These are phyloP conservation scores for Stenocarpella maydis DNA, from an alignment of 2,329 filamentous ascomycete species.

Conservation along the genomic window DNA sequence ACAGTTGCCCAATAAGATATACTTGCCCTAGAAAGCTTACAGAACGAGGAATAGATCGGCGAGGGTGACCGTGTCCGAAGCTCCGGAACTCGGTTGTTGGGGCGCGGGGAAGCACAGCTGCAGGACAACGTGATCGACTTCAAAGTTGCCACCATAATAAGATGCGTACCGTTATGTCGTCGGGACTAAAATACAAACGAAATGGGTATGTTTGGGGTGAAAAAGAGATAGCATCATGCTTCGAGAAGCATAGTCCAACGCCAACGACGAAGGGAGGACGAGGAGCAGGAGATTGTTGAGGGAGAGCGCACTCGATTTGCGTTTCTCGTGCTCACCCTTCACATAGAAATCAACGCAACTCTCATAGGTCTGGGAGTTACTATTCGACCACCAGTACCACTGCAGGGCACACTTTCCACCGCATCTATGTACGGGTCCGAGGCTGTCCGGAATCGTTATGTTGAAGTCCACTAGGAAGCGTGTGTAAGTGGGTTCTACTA, in stretches of 20 bases:
- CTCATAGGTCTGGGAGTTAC: slow-evolving; percentile 18
- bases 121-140: background rate
- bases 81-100: slow-evolving; percentile 5
- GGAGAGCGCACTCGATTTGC: background rate
- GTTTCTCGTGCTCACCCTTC: background rate
- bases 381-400: slow-evolving; percentile 16
- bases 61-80: slow-evolving; percentile 20
- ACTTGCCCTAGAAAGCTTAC: background rate
- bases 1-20: background rate
- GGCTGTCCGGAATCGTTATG: background rate
- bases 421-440: background rate
- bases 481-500: background rate
- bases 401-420: slow-evolving; percentile 20
- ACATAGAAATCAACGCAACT: slow-evolving; percentile 20
- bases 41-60: background rate
- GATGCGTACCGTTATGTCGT: background rate
- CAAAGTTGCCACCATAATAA: too few species aligned
- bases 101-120: slow-evolving; percentile 12
- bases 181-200: background rate
- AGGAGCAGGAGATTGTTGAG: background rate
- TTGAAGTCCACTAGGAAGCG: slow-evolving; percentile 9
- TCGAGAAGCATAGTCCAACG: background rate
- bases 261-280: background rate
- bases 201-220: background rate
- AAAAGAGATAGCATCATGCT: background rate